A percentile compares a stretch with the other conserved stretches of the same genome.
Conservation (phyloP, 2,329 filamentous ascomycete species). For the Pseudogymnoascus sp. region DNA sequence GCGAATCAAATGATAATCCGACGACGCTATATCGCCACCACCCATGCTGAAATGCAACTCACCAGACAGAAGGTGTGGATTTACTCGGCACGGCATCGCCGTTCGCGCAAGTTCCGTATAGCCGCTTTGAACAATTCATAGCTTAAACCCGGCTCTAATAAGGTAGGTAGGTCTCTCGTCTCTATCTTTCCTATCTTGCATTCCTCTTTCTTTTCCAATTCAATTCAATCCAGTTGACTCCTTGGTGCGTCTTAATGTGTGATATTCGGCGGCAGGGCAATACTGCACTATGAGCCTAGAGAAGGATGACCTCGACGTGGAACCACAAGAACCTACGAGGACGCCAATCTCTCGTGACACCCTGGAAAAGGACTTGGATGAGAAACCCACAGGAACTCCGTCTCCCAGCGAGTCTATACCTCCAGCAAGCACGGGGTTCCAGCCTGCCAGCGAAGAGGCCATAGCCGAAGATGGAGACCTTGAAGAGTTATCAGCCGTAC, state of each 20-base stretch:
- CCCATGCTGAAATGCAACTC: not conserved
- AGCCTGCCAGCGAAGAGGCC: conserved; percentile 11
- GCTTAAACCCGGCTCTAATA: not conserved
- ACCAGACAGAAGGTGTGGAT: not conserved
- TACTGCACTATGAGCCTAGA: not conserved
- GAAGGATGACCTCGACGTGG: not conserved
- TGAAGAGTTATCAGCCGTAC: conserved; percentile 22
- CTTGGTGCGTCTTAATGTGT: not conserved
- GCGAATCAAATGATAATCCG: not conserved
- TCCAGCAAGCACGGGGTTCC: not conserved
- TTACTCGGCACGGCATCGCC: conserved; percentile 1
- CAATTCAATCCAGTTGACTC: not conserved
- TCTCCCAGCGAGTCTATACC: not conserved
- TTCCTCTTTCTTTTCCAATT: not conserved
- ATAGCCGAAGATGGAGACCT: conserved; percentile 21
- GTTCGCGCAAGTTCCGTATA: conserved; percentile 7
- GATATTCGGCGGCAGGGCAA: not conserved
- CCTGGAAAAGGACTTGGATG: not conserved
- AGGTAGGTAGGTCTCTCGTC: not conserved
- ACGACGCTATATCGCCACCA: not conserved
- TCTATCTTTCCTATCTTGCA: not conserved
- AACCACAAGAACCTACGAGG: conserved; percentile 3
- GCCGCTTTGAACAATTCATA: not conserved
- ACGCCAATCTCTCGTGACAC: not conserved
- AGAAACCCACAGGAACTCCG: not conserved